Conservation (phyloP, 2,329 filamentous ascomycete genomes). For the Fusarium subglutinans region DNA sequence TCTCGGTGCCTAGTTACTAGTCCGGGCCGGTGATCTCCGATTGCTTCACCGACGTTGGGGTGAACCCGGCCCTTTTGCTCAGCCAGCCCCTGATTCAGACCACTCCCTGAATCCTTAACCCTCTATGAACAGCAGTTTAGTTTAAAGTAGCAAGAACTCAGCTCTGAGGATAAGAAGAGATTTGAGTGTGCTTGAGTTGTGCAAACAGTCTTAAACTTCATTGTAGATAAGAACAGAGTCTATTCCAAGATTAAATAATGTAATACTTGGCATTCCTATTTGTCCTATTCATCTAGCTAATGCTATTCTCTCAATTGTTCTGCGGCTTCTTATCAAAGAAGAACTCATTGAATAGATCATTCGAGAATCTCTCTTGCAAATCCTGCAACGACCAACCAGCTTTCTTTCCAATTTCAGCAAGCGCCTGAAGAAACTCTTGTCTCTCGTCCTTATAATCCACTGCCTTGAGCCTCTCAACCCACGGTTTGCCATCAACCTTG, state of each 20-base stretch:
- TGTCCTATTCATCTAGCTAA: not conserved
- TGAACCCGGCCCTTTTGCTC: too few relatives aligned
- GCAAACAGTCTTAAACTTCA: not conserved
- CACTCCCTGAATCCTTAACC: too few relatives aligned
- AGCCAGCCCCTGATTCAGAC: too few relatives aligned
- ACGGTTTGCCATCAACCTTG: not conserved
- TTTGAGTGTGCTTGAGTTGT: too few relatives aligned
- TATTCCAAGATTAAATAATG: not conserved
- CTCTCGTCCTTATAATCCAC: not conserved
- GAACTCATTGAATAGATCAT: not conserved
- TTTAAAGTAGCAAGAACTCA: too few relatives aligned
- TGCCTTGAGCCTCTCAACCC: not conserved
- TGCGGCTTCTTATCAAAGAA: not conserved
- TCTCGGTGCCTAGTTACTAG: not conserved
- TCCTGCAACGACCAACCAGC: not conserved
- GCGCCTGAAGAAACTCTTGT: not conserved
- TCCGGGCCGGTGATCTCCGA: too few relatives aligned
- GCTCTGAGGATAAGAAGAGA: too few relatives aligned
- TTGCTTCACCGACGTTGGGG: too few relatives aligned
- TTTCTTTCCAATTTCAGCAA: not conserved
- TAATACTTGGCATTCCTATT: not conserved
- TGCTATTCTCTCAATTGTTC: not conserved
- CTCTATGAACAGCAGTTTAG: too few relatives aligned
- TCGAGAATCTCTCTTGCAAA: not conserved
- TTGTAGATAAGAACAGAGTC: not conserved